These are phyloP conservation scores for Letharia lupina DNA, from an alignment of 495 filamentous ascomycete genomes.

Conservation along the genomic window DNA sequence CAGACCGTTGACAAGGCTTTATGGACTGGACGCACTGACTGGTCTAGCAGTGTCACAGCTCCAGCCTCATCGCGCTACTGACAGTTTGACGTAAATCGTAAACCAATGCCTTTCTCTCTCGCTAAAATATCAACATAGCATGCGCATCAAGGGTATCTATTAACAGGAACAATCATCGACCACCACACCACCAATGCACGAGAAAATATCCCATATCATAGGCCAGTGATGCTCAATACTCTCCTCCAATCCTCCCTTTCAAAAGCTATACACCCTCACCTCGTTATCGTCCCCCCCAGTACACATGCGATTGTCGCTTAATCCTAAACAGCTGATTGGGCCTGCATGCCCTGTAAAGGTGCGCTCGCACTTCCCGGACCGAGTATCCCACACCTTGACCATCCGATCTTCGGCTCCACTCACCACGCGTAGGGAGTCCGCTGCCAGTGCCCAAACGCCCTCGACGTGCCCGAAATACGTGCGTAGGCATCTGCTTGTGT, in stretches of 20 bases:
- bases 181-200: neutral
- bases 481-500: constrained; percentile 68
- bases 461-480: constrained; percentile 96
- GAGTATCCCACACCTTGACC: constrained; percentile 94
- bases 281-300: constrained; percentile 91
- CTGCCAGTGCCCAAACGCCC: constrained; percentile 90
- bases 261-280: constrained; percentile 77
- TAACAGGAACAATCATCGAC: neutral
- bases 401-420: constrained; percentile 86
- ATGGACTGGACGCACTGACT: too few species aligned
- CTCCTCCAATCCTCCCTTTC: neutral
- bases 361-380: constrained; percentile 80
- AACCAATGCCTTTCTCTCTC: neutral
- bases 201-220: neutral
- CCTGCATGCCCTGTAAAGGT: constrained; percentile 85
- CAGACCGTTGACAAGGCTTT: too few species aligned
- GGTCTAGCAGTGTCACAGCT: too few species aligned
- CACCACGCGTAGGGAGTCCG: constrained; percentile 81
- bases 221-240: neutral
- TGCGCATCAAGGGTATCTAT: neutral
- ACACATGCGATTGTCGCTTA: constrained; percentile 78
- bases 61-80: too few species aligned
- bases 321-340: constrained; percentile 83
- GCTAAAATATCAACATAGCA: neutral
- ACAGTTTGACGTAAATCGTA: too few species aligned